Evolutionary conservation across 2,329 filamentous ascomycete species (phyloP).

Genomic region (Scedosporium dehoogii): DNA sequence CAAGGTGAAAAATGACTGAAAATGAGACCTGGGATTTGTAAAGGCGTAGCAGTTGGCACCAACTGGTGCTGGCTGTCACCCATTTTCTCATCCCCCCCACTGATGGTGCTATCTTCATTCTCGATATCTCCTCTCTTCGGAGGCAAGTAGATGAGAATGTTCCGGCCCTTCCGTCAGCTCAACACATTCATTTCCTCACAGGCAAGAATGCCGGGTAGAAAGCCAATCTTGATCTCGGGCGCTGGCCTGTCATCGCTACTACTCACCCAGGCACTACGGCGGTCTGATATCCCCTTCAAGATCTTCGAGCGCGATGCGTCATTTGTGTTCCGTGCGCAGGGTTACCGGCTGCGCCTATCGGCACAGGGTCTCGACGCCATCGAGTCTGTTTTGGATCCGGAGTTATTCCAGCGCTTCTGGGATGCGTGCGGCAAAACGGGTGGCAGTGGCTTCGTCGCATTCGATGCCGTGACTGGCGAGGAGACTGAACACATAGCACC

Average conservation of each 20-base stretch:
- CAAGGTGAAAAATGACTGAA: too few species aligned
- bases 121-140: too few species aligned
- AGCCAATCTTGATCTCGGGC: constrained; percentile 32
- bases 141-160: too few species aligned
- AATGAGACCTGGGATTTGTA: too few species aligned
- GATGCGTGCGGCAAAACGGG: constrained; percentile 49
- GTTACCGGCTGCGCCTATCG: constrained; percentile 51
- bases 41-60: too few species aligned
- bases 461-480: constrained; percentile 45
- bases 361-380: constrained; percentile 48
- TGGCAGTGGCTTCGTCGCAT: constrained; percentile 37
- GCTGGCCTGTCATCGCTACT: constrained; percentile 33
- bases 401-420: constrained; percentile 45
- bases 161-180: background rate
- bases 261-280: constrained; percentile 31
- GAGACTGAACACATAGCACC: constrained; percentile 17
- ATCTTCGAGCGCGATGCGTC: constrained; percentile 47
- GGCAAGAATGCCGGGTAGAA: constrained; percentile 6
- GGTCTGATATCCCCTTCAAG: constrained; percentile 34
- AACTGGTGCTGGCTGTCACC: too few species aligned
- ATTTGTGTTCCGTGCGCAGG: constrained; percentile 46
- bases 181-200: background rate
- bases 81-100: too few species aligned
- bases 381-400: constrained; percentile 42
- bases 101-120: too few species aligned